phyloP scores from a whole-genome alignment of 345 rosid genomes.

The Aquilaria malaccensis region DNA sequence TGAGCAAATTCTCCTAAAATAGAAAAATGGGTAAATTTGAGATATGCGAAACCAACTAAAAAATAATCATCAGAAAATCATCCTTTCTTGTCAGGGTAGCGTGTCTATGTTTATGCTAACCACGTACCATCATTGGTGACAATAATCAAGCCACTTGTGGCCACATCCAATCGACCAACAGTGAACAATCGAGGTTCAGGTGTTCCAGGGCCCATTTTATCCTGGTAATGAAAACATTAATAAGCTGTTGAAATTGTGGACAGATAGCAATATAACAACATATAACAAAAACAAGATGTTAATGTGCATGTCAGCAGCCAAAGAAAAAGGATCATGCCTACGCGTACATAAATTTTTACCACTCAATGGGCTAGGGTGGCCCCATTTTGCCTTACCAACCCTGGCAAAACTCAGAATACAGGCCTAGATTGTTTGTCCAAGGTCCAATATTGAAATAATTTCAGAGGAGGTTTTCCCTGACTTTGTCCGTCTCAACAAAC shows the following conservation, averaged over 20 bases:
- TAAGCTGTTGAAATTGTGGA: no score
- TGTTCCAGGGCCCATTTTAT: constrained; percentile 56
- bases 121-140: constrained; percentile 84
- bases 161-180: constrained; percentile 97
- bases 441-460: no score
- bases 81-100: no score
- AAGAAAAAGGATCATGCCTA: no score
- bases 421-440: no score
- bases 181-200: constrained; percentile 88
- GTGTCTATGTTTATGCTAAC: background rate
- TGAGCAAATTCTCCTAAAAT: constrained; percentile 85
- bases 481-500: no score
- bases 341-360: no score
- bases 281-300: background rate
- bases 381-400: no score
- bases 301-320: background rate
- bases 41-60: background rate
- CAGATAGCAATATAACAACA: no score
- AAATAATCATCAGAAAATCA: background rate
- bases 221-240: constrained; percentile 28
- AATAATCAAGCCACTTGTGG: constrained; percentile 77
- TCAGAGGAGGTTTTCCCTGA: no score
- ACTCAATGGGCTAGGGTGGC: no score
- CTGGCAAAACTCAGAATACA: no score
- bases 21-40: background rate